Percentiles rank a stretch among this genome's conserved stretches.
Evolutionary conservation across 768 basidiomycete genomes (phyloP).

Genomic region (Ramaria sp.): DNA sequence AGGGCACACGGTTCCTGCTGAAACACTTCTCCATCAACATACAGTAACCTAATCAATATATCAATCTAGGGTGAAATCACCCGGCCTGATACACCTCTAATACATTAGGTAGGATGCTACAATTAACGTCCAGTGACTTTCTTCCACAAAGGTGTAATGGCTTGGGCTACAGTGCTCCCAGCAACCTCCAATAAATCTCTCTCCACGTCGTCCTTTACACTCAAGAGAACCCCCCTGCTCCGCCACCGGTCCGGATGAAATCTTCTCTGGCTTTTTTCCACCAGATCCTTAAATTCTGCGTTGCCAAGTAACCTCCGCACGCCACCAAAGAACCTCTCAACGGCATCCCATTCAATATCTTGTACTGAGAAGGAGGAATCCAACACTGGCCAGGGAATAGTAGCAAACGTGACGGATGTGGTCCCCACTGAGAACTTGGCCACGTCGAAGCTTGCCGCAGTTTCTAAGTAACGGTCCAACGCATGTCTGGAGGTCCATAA

Average conservation of each 20-base stretch:
- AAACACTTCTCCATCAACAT: no score
- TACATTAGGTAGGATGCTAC: not conserved
- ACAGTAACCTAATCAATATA: no score
- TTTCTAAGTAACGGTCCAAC: slow-evolving; percentile 52
- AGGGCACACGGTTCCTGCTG: slow-evolving; percentile 49
- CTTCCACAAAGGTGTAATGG: slow-evolving; percentile 56
- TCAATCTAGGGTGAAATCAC: no score
- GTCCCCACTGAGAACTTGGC: slow-evolving; percentile 38
- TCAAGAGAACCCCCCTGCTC: slow-evolving; percentile 48
- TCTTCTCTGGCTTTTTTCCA: slow-evolving; percentile 59
- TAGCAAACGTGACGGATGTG: slow-evolving; percentile 44
- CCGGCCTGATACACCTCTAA: no score
- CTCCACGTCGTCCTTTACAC: slow-evolving; percentile 45
- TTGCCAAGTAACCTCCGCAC: slow-evolving; percentile 39
- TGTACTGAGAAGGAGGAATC: slow-evolving; percentile 40
- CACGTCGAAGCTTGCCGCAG: slow-evolving; percentile 53
- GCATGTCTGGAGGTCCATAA: slow-evolving; percentile 56
- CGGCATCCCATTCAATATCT: slow-evolving; percentile 60
- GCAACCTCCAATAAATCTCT: slow-evolving; percentile 57
- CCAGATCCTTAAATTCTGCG: slow-evolving; percentile 52
- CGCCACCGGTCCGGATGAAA: slow-evolving; percentile 81
- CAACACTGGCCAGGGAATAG: slow-evolving; percentile 70
- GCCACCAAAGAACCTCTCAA: slow-evolving; percentile 57
- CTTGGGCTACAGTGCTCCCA: slow-evolving; percentile 61
- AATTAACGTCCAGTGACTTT: not conserved